Conservation (phyloP, 352 stramenopile genomes). For the Globisporangium iwayamae region DNA sequence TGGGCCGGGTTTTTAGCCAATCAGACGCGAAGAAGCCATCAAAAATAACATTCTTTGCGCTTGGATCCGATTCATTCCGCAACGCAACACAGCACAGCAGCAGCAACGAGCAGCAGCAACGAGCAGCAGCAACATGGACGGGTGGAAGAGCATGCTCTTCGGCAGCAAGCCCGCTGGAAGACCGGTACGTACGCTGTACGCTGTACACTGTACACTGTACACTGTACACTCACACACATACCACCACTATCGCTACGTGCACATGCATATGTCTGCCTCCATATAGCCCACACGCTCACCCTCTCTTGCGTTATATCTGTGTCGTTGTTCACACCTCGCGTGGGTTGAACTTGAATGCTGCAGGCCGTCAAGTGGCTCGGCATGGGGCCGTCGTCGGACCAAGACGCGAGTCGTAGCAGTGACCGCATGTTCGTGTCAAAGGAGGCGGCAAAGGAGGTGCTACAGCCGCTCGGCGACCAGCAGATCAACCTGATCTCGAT, state of each 20-base stretch:
- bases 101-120: no score
- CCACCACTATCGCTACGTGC: background rate
- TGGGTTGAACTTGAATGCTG: background rate
- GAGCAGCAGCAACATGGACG: conserved; percentile 23
- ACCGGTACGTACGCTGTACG: conserved; percentile 6
- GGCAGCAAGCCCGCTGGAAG: conserved; percentile 27
- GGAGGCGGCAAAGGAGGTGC: conserved; percentile 52
- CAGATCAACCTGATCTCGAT: conserved; percentile 83
- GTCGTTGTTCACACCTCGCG: background rate
- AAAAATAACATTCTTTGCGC: background rate
- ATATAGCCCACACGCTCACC: background rate
- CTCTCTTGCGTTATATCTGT: background rate
- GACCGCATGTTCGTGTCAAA: conserved; percentile 72
- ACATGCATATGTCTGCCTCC: background rate
- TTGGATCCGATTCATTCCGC: background rate
- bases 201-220: no score
- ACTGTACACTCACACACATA: no score
- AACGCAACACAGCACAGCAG: no score
- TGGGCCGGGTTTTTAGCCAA: background rate
- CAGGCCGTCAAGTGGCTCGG: conserved; percentile 85
- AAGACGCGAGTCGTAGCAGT: conserved; percentile 25
- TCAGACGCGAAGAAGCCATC: background rate
- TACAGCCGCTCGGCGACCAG: conserved; percentile 58
- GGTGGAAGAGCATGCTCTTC: conserved; percentile 36
- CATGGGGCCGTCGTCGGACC: conserved; percentile 38